Percentiles rank a stretch among this genome's conserved stretches.
These are phyloP conservation scores for Dictyostelium brefeldianum DNA, from an alignment of 78 protist genomes.

Conservation along the genomic window DNA sequence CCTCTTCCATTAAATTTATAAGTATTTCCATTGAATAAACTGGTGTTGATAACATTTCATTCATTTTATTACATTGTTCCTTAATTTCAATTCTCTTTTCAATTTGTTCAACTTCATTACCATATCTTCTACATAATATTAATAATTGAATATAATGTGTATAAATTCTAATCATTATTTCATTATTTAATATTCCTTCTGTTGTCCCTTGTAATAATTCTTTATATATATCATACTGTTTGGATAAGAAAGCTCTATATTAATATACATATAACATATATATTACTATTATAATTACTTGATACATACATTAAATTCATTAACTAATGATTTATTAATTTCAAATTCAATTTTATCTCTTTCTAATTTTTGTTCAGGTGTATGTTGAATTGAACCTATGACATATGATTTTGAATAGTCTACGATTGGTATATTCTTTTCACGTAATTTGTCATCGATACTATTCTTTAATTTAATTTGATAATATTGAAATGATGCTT, in stretches of 20 bases:
- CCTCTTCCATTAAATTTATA: conserved; percentile 17
- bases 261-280: not conserved
- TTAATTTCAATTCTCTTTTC: not conserved
- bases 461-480: not conserved
- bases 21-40: conserved; percentile 29
- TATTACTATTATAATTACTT: not conserved
- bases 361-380: conserved; percentile 48
- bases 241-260: no score
- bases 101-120: not conserved
- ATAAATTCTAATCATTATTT: conserved; percentile 6
- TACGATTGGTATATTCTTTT: conserved; percentile 49
- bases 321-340: not conserved
- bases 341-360: conserved; percentile 21
- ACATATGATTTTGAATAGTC: conserved; percentile 45
- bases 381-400: conserved; percentile 51
- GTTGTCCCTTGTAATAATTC: not conserved
- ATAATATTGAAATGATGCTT: not conserved
- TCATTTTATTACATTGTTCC: conserved; percentile 28
- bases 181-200: not conserved
- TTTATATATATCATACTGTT: not conserved
- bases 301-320: conserved; percentile 12
- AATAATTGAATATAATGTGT: conserved; percentile 27
- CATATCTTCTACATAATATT: not conserved
- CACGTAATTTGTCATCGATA: conserved; percentile 27
- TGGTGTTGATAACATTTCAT: not conserved